Percentiles rank a stretch among this genome's conserved stretches.
These are phyloP conservation scores for Rickenella mellea DNA, from an alignment of 768 basidiomycete species.

Conservation along the genomic window DNA sequence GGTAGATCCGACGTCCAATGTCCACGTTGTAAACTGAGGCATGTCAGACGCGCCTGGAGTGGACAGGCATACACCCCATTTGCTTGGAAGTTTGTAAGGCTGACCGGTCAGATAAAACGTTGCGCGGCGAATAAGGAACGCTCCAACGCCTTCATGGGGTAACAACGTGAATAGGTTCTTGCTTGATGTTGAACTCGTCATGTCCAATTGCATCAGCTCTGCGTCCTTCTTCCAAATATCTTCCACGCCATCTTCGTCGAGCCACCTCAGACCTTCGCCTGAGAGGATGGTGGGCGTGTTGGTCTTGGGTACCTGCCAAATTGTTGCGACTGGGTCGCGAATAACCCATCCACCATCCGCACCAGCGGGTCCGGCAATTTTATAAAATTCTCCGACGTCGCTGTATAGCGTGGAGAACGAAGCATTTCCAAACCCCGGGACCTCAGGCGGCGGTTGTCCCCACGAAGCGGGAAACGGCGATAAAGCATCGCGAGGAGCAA, in stretches of 20 bases:
- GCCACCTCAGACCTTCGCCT: conserved; percentile 14
- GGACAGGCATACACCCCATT: conserved; percentile 20
- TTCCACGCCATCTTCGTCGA: conserved; percentile 26
- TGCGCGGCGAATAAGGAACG: conserved; percentile 18
- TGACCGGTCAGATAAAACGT: conserved; percentile 6
- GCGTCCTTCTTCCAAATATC: conserved; percentile 32
- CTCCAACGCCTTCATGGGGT: conserved; percentile 38
- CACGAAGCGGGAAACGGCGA: conserved; percentile 28
- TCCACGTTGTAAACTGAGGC: conserved; percentile 33
- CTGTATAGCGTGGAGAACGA: conserved; percentile 43
- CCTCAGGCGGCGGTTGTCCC: conserved; percentile 32
- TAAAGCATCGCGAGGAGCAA: conserved; percentile 25
- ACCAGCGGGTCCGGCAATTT: conserved; percentile 24
- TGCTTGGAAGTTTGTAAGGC: background rate
- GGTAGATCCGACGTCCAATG: conserved; percentile 25
- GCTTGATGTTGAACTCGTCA: conserved; percentile 12
- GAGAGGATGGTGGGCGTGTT: background rate
- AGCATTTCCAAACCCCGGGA: conserved; percentile 27
- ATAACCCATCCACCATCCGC: conserved; percentile 35
- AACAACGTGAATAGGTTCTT: conserved; percentile 28
- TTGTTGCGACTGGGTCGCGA: conserved; percentile 25
- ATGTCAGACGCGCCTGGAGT: conserved; percentile 1
- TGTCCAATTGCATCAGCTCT: conserved; percentile 22
- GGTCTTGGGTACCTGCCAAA: conserved; percentile 24
- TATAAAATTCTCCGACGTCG: conserved; percentile 45